phyloP scores from a whole-genome alignment of 768 basidiomycete genomes.

The Lentinula detonsa region DNA sequence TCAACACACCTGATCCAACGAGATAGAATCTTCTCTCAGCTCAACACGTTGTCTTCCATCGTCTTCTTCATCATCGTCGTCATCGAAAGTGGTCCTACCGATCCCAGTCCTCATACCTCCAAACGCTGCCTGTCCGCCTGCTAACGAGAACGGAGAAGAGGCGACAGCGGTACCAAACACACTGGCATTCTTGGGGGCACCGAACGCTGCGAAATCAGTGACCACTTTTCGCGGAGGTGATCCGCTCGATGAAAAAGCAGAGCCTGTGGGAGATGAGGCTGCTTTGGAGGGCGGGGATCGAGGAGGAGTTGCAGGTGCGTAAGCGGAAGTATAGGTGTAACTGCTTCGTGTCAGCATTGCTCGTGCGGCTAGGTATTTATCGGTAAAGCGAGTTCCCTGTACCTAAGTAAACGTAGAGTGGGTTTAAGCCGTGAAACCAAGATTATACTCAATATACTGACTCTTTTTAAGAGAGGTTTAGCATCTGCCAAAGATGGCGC shows the following conservation, averaged over 20 bases:
- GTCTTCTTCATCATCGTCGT: conserved; percentile 64
- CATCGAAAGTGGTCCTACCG: conserved; percentile 36
- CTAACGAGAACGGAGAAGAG: conserved; percentile 72
- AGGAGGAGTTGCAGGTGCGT: conserved; percentile 40
- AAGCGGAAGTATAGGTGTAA: conserved; percentile 43
- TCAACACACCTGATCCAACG: conserved; percentile 75
- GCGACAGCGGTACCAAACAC: conserved; percentile 84
- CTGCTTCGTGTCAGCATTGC: conserved; percentile 47
- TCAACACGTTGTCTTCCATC: conserved; percentile 68
- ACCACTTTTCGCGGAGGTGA: conserved; percentile 87
- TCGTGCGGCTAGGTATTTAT: conserved; percentile 84
- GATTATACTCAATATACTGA: conserved; percentile 25
- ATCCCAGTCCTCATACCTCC: conserved; percentile 57
- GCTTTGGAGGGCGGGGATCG: conserved; percentile 34
- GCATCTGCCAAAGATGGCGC: conserved; percentile 69
- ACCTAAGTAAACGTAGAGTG: conserved; percentile 45
- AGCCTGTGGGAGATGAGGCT: conserved; percentile 33
- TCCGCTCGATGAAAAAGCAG: conserved; percentile 21
- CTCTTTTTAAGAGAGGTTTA: conserved; percentile 72
- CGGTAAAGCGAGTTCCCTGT: conserved; percentile 92
- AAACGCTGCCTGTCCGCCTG: conserved; percentile 80
- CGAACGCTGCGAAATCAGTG: conserved; percentile 83
- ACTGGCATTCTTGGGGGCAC: conserved; percentile 65
- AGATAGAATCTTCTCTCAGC: conserved; percentile 79
- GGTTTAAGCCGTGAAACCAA: not conserved